Base-by-base conservation (phyloP, 306 rosid species). In the Cercis canadensis region DNA sequence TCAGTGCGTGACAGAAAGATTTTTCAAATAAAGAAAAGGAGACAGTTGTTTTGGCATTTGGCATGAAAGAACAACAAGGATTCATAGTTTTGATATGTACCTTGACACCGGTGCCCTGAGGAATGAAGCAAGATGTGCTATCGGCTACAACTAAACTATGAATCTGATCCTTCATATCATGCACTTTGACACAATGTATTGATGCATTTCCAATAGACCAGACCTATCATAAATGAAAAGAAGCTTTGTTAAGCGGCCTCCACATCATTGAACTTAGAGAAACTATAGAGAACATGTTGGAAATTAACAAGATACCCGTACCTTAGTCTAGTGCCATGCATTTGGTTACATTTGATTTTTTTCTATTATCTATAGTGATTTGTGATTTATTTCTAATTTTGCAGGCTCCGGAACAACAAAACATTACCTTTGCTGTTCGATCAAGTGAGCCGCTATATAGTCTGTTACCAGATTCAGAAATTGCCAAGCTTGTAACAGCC, bases 391-490 rank as follows among this genome's bases (percentile, higher is more conserved):
- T 24, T 24, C 3, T 24, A 24, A 24, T 24, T 24, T 1, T 24
- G 29, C 29, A 24, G 29, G 29, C 29, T 24, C 3, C 3, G 1
- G 1, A 24, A 24, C 29, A 24, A 24, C 29, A 24, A 24, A 24
- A 24, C 57, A 70, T 73, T 79, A 85, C 97, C 92, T 86, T 93
- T 51, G 78, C 57, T 40, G 89, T 88, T 80, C 84, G 86, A 72
- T 93, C 98, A 17, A 93, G 89, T 65, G 98, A 93, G 60, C 98
- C 96, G 56, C 98, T 93, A 77, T 81, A 88, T 54, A 93, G 75
- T 62, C 62, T 84, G 65, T 87, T 97, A 62, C 70, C 83, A 5
- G 87, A 79, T 73, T 80, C 84, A 45, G 82, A 70, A 84, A 85
- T 31, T 14, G 70, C 87, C 81, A 93, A 78, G 82, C 87, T 84